Percentiles rank a stretch among this genome's conserved stretches.
Conservation (phyloP, 495 filamentous ascomycete genomes). For the Corynascus novoguineensis region DNA sequence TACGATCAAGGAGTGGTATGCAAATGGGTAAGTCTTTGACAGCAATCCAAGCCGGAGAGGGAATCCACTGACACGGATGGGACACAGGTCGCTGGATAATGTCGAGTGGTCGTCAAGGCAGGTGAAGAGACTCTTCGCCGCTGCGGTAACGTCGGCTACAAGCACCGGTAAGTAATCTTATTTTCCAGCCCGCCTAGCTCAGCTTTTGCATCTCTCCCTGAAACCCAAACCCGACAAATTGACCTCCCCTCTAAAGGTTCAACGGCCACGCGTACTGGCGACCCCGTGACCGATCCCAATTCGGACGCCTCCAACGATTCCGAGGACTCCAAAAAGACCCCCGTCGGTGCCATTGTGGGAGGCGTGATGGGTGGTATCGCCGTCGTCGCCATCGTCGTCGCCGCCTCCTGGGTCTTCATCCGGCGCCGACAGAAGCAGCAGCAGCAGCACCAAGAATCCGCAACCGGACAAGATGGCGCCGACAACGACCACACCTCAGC, state of each 20-base stretch:
- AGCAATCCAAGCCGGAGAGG: neutral
- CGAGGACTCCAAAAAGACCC: neutral
- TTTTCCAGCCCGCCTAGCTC: too few species aligned
- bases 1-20: constrained; percentile 30
- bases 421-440: neutral
- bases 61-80: neutral
- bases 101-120: neutral
- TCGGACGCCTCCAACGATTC: neutral
- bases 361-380: constrained; percentile 11
- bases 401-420: constrained; percentile 2
- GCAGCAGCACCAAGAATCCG: neutral
- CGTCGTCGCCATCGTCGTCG: neutral
- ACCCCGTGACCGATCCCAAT: neutral
- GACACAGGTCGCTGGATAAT: neutral
- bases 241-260: neutral
- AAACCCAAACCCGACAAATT: neutral
- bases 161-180: neutral
- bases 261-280: neutral
- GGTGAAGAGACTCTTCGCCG: neutral
- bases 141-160: neutral
- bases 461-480: neutral
- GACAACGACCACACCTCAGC: neutral
- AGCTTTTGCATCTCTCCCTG: neutral
- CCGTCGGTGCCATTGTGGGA: constrained; percentile 12
- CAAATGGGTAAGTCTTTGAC: neutral